phyloP scores from a whole-genome alignment of 192 early-diverging fungal species.

The Coemansia sp. region DNA sequence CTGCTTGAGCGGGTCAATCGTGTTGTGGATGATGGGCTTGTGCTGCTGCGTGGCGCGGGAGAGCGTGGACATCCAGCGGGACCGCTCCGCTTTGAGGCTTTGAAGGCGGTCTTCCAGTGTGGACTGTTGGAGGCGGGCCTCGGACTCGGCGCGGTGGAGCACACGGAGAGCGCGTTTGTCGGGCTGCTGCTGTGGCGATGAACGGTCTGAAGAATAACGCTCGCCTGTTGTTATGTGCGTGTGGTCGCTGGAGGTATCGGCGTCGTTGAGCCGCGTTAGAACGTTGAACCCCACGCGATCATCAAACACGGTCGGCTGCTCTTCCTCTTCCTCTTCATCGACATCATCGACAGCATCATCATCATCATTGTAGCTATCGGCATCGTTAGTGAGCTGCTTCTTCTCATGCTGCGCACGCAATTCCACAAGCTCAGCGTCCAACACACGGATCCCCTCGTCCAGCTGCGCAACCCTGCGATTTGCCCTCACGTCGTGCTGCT shows the following conservation, averaged over 20 bases:
- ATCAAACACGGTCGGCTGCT: background rate
- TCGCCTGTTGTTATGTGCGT: too few species aligned
- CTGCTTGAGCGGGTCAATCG: too few species aligned
- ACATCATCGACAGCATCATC: background rate
- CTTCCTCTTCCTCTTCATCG: background rate
- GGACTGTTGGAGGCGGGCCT: constrained; percentile 10
- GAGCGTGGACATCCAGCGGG: background rate
- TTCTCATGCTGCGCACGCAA: constrained; percentile 2
- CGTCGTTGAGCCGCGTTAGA: constrained; percentile 1
- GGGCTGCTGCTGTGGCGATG: too few species aligned
- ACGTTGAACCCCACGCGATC: background rate
- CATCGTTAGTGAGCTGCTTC: background rate
- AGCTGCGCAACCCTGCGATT: constrained; percentile 9
- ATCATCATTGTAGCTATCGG: background rate
- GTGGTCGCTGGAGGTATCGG: background rate
- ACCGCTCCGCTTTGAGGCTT: background rate
- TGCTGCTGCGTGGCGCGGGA: background rate
- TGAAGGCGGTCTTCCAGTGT: constrained; percentile 7
- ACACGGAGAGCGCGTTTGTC: too few species aligned
- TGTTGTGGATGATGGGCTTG: too few species aligned
- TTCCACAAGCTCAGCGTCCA: background rate
- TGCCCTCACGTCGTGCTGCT: constrained; percentile 3
- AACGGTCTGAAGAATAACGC: too few species aligned
- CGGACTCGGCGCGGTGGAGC: constrained; percentile 10
- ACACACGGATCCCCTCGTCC: constrained; percentile 2